Conservation (phyloP, 139 green algal genomes). For the Tetradesmus lagerheimii region DNA sequence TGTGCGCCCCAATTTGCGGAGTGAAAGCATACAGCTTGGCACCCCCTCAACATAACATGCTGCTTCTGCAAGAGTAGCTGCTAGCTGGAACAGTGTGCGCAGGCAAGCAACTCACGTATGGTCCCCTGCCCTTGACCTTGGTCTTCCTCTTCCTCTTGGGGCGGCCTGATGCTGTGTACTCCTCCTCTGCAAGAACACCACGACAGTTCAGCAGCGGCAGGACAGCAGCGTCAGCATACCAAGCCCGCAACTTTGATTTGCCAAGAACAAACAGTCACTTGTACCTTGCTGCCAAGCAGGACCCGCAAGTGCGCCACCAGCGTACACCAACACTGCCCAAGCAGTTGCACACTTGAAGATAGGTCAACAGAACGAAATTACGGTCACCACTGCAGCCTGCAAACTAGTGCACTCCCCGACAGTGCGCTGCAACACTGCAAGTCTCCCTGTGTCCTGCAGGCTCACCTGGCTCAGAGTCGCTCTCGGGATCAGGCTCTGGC, state of each 20-base stretch:
- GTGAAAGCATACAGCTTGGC: background rate
- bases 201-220: background rate
- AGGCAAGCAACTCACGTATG: background rate
- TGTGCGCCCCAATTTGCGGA: no score
- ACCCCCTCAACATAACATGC: no score
- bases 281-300: no score
- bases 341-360: no score
- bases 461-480: slow-evolving; percentile 35
- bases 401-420: no score
- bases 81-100: background rate
- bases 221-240: background rate
- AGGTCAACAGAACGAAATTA: no score
- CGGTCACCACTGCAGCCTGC: background rate
- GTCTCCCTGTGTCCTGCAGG: background rate
- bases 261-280: no score
- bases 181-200: slow-evolving; percentile 15
- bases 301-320: no score
- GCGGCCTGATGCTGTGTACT: slow-evolving; percentile 44
- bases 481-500: slow-evolving; percentile 39
- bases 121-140: slow-evolving; percentile 32
- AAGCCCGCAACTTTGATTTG: background rate
- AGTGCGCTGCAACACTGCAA: no score
- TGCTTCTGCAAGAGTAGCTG: background rate
- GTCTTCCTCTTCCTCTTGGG: slow-evolving; percentile 45
- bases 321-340: no score